phyloP scores from a whole-genome alignment of 805 yeast species.

The Candida orba region DNA sequence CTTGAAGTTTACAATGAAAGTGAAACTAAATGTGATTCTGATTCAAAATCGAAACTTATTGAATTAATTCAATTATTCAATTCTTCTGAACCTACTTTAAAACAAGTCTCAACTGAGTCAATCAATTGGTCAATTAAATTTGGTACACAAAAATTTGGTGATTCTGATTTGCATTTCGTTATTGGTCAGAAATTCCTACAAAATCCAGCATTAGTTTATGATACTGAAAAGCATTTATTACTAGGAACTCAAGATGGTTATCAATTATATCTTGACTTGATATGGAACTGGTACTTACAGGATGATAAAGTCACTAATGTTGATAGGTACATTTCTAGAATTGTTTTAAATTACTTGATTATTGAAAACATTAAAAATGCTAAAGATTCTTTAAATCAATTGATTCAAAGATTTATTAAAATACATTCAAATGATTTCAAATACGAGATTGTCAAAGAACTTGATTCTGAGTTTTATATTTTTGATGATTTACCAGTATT shows the following conservation, averaged over 20 bases:
- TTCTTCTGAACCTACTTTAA: conserved; percentile 51
- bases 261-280: conserved; percentile 37
- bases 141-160: conserved; percentile 55
- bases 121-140: conserved; percentile 56
- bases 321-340: conserved; percentile 39
- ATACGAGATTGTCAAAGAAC: conserved; percentile 23
- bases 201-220: conserved; percentile 40
- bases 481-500: conserved; percentile 41
- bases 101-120: conserved; percentile 59
- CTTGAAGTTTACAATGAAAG: conserved; percentile 60
- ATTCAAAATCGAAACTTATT: conserved; percentile 39
- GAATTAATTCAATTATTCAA: conserved; percentile 38
- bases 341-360: conserved; percentile 68
- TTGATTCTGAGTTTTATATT: conserved; percentile 28
- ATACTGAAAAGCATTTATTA: conserved; percentile 68
- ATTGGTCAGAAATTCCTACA: conserved; percentile 61
- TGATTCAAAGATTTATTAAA: conserved; percentile 29
- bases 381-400: conserved; percentile 28
- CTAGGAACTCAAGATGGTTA: conserved; percentile 47
- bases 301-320: conserved; percentile 23
- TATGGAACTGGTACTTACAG: conserved; percentile 39
- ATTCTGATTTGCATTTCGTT: conserved; percentile 63
- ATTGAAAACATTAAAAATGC: conserved; percentile 62
- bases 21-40: conserved; percentile 33
- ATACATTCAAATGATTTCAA: conserved; percentile 16